Evolutionary conservation across 495 filamentous ascomycete species (phyloP).

Genomic region (Pseudotulostoma volvatum): DNA sequence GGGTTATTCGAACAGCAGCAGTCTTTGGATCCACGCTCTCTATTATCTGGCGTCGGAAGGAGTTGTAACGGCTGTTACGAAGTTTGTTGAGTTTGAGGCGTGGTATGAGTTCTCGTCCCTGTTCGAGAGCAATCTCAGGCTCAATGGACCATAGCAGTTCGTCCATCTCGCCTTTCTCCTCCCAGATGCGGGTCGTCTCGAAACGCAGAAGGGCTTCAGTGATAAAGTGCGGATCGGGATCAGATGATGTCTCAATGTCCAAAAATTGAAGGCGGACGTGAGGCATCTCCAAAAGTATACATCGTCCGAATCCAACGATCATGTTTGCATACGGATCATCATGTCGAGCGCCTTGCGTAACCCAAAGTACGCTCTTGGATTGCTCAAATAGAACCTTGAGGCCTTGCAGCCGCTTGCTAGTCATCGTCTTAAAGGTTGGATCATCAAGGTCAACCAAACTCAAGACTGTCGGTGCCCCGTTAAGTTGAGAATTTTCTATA

Average conservation of each 20-base stretch:
- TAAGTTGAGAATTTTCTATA: not conserved
- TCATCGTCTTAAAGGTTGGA: constrained; percentile 27
- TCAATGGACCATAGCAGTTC: constrained; percentile 16
- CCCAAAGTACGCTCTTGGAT: constrained; percentile 21
- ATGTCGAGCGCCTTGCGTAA: constrained; percentile 10
- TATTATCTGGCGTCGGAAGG: constrained; percentile 13
- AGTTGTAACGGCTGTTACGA: constrained; percentile 25
- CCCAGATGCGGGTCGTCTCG: not conserved
- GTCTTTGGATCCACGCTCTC: not conserved
- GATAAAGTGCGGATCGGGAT: not conserved
- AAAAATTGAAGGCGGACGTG: constrained; percentile 14
- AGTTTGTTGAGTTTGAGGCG: constrained; percentile 10
- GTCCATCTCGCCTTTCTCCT: not conserved
- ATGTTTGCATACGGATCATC: constrained; percentile 17
- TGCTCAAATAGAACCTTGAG: constrained; percentile 13
- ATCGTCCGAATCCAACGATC: constrained; percentile 20
- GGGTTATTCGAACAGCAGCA: not conserved
- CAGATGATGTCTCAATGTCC: constrained; percentile 5
- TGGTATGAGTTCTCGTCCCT: constrained; percentile 16
- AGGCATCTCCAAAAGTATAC: constrained; percentile 8
- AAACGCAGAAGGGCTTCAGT: not conserved
- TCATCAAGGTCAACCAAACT: constrained; percentile 26
- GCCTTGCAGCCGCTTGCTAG: constrained; percentile 2
- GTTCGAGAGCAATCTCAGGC: constrained; percentile 13
- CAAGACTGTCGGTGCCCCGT: constrained; percentile 8